A percentile compares a stretch with the other conserved stretches of the same genome.
Conservation (phyloP, 768 basidiomycete species). For the Tricholoma saponaceum region DNA sequence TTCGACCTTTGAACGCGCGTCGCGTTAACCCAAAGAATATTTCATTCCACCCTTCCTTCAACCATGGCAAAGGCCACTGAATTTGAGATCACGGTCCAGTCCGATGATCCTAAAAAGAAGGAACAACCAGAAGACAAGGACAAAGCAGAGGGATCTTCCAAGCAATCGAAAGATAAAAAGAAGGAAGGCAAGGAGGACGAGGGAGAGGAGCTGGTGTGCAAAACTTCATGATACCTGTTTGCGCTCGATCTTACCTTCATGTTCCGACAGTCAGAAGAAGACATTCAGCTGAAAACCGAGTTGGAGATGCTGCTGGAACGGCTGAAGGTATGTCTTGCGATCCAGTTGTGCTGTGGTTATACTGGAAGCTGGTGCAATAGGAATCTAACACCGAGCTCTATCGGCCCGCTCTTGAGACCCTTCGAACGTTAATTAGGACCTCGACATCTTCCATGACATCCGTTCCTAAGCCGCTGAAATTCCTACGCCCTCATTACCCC, state of each 20-base stretch:
- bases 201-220: constrained; percentile 77
- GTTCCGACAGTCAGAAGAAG: constrained; percentile 83
- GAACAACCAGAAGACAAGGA: constrained; percentile 42
- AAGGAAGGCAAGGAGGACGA: constrained; percentile 53
- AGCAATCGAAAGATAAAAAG: constrained; percentile 46
- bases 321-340: constrained; percentile 60
- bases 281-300: constrained; percentile 87
- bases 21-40: constrained; percentile 32
- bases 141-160: constrained; percentile 56
- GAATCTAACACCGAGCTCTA: constrained; percentile 86
- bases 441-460: constrained; percentile 99
- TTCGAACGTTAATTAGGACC: constrained; percentile 90
- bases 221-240: neutral
- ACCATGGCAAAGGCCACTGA: constrained; percentile 58
- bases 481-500: constrained; percentile 91
- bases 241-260: constrained; percentile 1
- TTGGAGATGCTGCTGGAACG: constrained; percentile 97
- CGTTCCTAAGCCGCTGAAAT: constrained; percentile 98
- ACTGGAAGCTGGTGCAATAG: constrained; percentile 37
- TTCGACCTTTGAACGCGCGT: constrained; percentile 44
- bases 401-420: constrained; percentile 86
- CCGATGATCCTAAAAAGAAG: constrained; percentile 77
- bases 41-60: constrained; percentile 1
- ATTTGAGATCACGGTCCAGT: constrained; percentile 57
- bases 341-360: constrained; percentile 3